phyloP scores from a whole-genome alignment of 2,329 filamentous ascomycete genomes.

The Colletotrichum gloeosporioides region DNA sequence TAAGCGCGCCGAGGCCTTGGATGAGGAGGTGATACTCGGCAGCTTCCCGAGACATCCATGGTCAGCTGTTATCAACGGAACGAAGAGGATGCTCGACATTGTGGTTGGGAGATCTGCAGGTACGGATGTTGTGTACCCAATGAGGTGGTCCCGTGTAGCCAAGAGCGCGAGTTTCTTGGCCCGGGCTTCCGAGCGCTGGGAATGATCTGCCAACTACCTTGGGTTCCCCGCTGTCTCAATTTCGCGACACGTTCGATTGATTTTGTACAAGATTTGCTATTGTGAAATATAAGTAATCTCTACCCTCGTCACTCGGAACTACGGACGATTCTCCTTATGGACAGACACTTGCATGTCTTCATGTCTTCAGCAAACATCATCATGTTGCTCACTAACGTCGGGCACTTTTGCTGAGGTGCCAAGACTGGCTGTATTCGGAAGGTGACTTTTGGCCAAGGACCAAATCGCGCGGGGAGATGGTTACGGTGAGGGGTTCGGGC shows the following conservation, averaged over 20 bases:
- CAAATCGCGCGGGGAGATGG: background rate
- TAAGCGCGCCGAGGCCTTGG: background rate
- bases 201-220: background rate
- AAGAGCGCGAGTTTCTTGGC: background rate
- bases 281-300: background rate
- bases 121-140: background rate
- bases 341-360: background rate
- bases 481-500: background rate
- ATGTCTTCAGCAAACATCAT: background rate
- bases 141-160: background rate
- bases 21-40: background rate
- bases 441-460: slow-evolving; percentile 13
- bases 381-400: background rate
- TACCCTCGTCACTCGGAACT: background rate
- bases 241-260: background rate
- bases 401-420: background rate
- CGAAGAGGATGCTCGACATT: background rate
- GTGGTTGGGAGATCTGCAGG: background rate
- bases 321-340: background rate
- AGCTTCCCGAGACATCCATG: background rate
- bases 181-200: background rate
- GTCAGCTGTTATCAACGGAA: background rate
- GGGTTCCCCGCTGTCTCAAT: background rate
- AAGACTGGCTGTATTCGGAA: slow-evolving; percentile 2
- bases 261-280: background rate